phyloP scores from a whole-genome alignment of 495 filamentous ascomycete genomes.

The Annulohypoxylon bovei region DNA sequence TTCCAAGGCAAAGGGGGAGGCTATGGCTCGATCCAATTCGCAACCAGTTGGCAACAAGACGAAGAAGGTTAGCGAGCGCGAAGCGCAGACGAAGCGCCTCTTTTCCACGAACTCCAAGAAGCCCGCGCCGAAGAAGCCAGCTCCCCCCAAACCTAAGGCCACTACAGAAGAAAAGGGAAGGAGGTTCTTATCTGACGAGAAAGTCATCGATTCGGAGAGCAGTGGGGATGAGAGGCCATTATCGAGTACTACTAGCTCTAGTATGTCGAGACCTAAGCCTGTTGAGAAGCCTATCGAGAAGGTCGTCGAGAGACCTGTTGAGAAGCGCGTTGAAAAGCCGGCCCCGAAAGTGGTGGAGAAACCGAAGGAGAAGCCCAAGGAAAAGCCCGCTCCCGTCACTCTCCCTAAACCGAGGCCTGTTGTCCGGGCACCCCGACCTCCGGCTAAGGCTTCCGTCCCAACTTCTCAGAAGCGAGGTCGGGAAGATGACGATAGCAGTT shows the following conservation, averaged over 20 bases:
- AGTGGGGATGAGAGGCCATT: conserved; percentile 62
- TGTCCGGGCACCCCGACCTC: conserved; percentile 41
- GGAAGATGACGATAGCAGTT: conserved; percentile 62
- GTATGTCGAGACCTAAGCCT: conserved; percentile 40
- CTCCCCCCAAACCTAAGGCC: conserved; percentile 50
- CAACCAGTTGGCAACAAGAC: conserved; percentile 60
- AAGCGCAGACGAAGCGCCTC: conserved; percentile 69
- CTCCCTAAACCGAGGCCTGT: conserved; percentile 44
- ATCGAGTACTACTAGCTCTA: conserved; percentile 49
- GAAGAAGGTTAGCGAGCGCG: conserved; percentile 70
- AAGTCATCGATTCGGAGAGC: conserved; percentile 79
- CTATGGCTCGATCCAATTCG: conserved; percentile 64
- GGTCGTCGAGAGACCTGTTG: conserved; percentile 43
- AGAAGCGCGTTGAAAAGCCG: conserved; percentile 45
- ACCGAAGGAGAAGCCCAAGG: conserved; percentile 50
- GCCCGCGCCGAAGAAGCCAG: conserved; percentile 58
- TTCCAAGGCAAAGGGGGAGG: conserved; percentile 61
- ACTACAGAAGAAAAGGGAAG: conserved; percentile 41
- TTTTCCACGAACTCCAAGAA: conserved; percentile 57
- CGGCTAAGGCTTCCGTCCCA: conserved; percentile 44
- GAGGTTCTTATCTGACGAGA: conserved; percentile 70
- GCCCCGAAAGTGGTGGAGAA: conserved; percentile 40
- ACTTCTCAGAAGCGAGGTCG: conserved; percentile 51
- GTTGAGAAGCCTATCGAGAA: conserved; percentile 47
- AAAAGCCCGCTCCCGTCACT: conserved; percentile 37